A percentile compares a stretch with the other conserved stretches of the same genome.
These are phyloP conservation scores for Ogataea wickerhamii DNA, from an alignment of 805 yeast species.

Conservation along the genomic window DNA sequence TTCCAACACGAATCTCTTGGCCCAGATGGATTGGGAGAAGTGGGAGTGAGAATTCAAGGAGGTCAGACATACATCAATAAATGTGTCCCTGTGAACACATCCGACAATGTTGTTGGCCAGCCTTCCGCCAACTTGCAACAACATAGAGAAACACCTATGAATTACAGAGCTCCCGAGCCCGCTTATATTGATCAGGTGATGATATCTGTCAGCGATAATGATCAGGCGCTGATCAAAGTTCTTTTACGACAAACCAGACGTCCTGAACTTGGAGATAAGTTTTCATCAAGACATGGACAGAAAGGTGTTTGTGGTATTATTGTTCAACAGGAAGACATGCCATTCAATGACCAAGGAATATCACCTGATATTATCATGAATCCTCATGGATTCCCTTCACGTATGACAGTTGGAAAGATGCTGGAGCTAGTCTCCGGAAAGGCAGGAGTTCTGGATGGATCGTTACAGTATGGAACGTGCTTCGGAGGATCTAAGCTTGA, in stretches of 20 bases:
- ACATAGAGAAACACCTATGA: slow-evolving; percentile 87
- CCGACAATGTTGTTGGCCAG: slow-evolving; percentile 55
- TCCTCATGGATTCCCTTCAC: slow-evolving; percentile 99
- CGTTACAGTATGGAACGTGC: slow-evolving; percentile 94
- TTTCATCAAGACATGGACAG: slow-evolving; percentile 96
- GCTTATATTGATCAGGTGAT: slow-evolving; percentile 94
- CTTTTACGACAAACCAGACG: slow-evolving; percentile 91
- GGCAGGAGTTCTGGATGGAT: slow-evolving; percentile 93
- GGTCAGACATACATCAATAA: slow-evolving; percentile 95
- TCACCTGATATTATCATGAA: slow-evolving; percentile 96
- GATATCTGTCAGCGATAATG: slow-evolving; percentile 95
- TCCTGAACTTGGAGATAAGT: slow-evolving; percentile 97
- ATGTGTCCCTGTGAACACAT: slow-evolving; percentile 83
- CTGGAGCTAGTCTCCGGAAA: slow-evolving; percentile 93
- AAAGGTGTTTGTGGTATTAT: slow-evolving; percentile 99
- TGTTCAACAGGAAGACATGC: slow-evolving; percentile 95
- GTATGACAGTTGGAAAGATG: slow-evolving; percentile 99
- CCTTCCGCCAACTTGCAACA: slow-evolving; percentile 32
- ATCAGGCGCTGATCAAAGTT: slow-evolving; percentile 90
- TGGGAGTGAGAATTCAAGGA: slow-evolving; percentile 83
- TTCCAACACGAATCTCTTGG: slow-evolving; percentile 86
- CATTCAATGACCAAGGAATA: slow-evolving; percentile 89
- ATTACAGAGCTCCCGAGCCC: slow-evolving; percentile 93
- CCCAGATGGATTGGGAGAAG: slow-evolving; percentile 95
- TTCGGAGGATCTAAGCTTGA: slow-evolving; percentile 97